Percentiles rank a stretch among this genome's conserved stretches.
These are phyloP conservation scores for Acanthamoeba culbertsoni DNA, from an alignment of 208 protist genomes.

Conservation along the genomic window DNA sequence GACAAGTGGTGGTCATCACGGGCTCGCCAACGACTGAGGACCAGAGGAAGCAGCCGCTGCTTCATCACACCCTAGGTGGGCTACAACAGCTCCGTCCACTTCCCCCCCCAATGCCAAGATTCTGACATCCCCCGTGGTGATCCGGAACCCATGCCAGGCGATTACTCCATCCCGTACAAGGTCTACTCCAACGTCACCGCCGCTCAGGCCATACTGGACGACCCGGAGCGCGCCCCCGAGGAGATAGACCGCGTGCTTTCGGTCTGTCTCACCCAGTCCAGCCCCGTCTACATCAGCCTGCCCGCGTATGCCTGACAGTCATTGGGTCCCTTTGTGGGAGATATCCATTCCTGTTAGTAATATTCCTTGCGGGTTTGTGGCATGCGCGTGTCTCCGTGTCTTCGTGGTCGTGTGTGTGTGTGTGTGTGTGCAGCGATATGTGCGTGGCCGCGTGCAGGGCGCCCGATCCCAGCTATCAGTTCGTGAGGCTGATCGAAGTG, in stretches of 20 bases:
- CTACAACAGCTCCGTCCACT: neutral
- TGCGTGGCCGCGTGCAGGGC: neutral
- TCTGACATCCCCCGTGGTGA: neutral
- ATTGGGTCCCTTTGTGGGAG: neutral
- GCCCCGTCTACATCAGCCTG: slow-evolving; percentile 62
- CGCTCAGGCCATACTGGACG: slow-evolving; percentile 20
- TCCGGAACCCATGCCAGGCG: slow-evolving; percentile 3
- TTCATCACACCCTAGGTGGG: neutral
- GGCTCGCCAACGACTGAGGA: neutral
- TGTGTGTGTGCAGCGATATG: neutral
- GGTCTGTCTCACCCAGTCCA: slow-evolving; percentile 40
- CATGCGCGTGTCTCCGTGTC: neutral
- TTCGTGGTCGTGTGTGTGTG: neutral
- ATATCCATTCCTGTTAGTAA: neutral
- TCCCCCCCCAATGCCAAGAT: neutral
- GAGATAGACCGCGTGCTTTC: slow-evolving; percentile 57
- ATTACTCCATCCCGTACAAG: slow-evolving; percentile 46
- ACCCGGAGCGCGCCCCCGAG: slow-evolving; percentile 10
- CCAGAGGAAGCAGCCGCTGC: neutral
- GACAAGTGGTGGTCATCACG: neutral
- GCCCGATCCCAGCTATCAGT: neutral
- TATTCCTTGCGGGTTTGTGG: neutral
- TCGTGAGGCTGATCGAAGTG: neutral
- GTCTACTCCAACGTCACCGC: slow-evolving; percentile 59
- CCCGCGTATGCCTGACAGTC: slow-evolving; percentile 6